Base-by-base conservation (phyloP, 768 basidiomycete genomes). In the Amanita exitialis region DNA sequence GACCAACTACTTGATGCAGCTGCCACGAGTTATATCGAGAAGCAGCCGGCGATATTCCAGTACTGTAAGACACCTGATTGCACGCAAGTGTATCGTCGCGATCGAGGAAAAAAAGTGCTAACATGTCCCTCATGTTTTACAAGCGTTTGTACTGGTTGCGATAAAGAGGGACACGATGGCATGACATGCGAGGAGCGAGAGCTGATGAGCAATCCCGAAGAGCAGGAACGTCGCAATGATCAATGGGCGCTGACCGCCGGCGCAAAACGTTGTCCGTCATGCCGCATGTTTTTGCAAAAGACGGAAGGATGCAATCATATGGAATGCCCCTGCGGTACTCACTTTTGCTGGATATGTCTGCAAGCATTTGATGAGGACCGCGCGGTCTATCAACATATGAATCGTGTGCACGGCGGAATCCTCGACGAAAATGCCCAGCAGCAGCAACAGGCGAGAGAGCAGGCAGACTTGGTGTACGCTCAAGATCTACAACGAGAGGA, bases 61-160 rank as follows among this genome's bases (percentile, higher is more conserved):
- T 72, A 74, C 52, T 81, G 80, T 62, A 75, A 75, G 3, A 78
- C 77, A 1, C 74, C 80, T 0, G 77, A 80, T 58, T 81, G 79
- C 55, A 59, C 62, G 1, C 71, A 76, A 48, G 67, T 79, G 5
- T 81, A 82, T 58, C 53, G 51, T 30, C n/a, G 43, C 21, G 51
- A 52, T 6, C 20, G 44, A 23, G 23, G 20, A 16, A 59, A 27
- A 53, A 62, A 34, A 51, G 61, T 43, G 57, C 76, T 56, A 66
- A 74, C 42, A 48, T 80, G 79, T 53, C 77, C 77, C 3, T 75
- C 77, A 6, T 82, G 80, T 58, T 74, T 79, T 49, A 59, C 64
- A 21, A 59, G 64, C 7, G 68, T 79, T 21, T 81, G 79, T 51
- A 61, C 76, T 0, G 59, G 68, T 4, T 82, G 79, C 57, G 65